phyloP scores from a whole-genome alignment of 768 basidiomycete species.

The Termitomyces heimii region DNA sequence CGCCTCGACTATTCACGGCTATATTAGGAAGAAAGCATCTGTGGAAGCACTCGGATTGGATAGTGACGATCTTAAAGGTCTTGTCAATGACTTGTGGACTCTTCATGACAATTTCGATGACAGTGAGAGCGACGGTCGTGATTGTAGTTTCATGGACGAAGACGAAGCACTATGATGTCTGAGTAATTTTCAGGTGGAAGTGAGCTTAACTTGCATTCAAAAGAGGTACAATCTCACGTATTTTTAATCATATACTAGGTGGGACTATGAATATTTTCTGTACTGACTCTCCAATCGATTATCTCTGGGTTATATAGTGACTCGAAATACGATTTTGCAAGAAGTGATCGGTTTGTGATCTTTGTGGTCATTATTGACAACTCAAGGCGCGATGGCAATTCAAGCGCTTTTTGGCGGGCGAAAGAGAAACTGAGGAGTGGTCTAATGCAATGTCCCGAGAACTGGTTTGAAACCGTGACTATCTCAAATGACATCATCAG shows the following conservation, averaged over 20 bases:
- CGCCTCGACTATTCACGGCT: constrained; percentile 43
- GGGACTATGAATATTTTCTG: background rate
- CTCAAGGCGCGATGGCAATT: too few relatives aligned
- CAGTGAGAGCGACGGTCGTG: constrained; percentile 15
- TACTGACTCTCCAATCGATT: background rate
- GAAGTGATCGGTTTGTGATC: background rate
- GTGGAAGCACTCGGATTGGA: constrained; percentile 36
- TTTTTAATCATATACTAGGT: background rate
- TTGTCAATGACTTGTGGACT: constrained; percentile 55
- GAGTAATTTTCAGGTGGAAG: too few relatives aligned
- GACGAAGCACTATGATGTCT: background rate
- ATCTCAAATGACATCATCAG: background rate
- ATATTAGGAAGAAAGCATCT: constrained; percentile 31
- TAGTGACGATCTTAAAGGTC: constrained; percentile 50
- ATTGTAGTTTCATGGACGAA: background rate
- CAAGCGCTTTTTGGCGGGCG: background rate
- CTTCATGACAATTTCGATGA: constrained; percentile 41
- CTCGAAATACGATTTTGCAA: too few relatives aligned
- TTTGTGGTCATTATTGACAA: background rate
- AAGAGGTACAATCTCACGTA: background rate
- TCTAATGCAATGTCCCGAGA: too few relatives aligned
- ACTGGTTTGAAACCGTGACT: background rate
- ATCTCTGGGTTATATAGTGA: too few relatives aligned
- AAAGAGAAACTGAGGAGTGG: too few relatives aligned
- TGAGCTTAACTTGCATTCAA: background rate